A percentile compares a stretch with the other conserved stretches of the same genome.
phyloP scores from a whole-genome alignment of 2,329 filamentous ascomycete genomes.

The Didymella sp. region DNA sequence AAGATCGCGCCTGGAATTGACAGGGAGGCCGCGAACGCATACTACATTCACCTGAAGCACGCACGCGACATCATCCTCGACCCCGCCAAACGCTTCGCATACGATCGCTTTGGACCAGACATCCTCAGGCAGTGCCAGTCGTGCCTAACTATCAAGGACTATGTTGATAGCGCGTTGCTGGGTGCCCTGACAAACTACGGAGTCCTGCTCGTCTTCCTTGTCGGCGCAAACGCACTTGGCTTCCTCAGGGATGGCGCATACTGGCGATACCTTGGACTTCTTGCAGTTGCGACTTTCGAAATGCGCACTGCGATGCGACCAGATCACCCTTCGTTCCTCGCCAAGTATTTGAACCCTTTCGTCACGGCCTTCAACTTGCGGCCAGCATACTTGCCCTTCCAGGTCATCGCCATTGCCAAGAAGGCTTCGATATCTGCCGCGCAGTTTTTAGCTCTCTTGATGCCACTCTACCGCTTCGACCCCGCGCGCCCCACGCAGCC shows the following conservation, averaged over 20 bases:
- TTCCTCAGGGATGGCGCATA: conserved; percentile 46
- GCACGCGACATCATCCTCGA: conserved; percentile 88
- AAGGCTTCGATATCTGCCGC: conserved; percentile 74
- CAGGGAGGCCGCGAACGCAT: conserved; percentile 47
- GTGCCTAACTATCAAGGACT: conserved; percentile 75
- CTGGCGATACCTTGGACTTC: conserved; percentile 61
- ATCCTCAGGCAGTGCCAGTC: conserved; percentile 62
- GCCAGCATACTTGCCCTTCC: conserved; percentile 80
- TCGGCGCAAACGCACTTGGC: conserved; percentile 46
- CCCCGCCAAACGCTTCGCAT: conserved; percentile 77
- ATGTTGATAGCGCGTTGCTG: conserved; percentile 68
- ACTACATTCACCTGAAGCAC: conserved; percentile 83
- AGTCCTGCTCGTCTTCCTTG: conserved; percentile 35
- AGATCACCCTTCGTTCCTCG: conserved; percentile 53
- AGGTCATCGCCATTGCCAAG: conserved; percentile 77
- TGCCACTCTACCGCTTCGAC: conserved; percentile 46
- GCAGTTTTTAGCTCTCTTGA: conserved; percentile 45
- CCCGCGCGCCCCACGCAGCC: conserved; percentile 28
- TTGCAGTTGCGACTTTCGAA: conserved; percentile 64
- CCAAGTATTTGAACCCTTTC: conserved; percentile 58
- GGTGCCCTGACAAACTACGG: conserved; percentile 37
- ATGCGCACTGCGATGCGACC: conserved; percentile 63
- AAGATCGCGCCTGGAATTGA: conserved; percentile 62
- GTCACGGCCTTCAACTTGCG: conserved; percentile 53
- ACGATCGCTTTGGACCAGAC: conserved; percentile 80